These are phyloP conservation scores for Paralagenidium karlingii DNA, from an alignment of 352 stramenopile species.

Conservation along the genomic window DNA sequence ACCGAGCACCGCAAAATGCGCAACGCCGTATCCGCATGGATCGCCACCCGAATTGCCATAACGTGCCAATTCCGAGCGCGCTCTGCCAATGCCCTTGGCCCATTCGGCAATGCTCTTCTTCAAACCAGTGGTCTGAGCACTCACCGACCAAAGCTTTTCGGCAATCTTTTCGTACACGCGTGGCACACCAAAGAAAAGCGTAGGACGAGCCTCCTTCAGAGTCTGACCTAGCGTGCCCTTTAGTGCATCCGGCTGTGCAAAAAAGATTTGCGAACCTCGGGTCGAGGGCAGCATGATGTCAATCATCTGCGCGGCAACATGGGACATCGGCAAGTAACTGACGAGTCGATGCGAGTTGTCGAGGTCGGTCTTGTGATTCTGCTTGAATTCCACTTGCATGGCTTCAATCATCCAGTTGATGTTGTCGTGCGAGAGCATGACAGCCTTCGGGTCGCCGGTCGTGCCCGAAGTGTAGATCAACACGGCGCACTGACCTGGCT, in stretches of 20 bases:
- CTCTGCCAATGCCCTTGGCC: constrained; percentile 80
- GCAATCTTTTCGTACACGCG: constrained; percentile 90
- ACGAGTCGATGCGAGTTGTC: constrained; percentile 61
- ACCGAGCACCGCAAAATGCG: constrained; percentile 74
- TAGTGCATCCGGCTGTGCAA: constrained; percentile 82
- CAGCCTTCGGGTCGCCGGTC: constrained; percentile 91
- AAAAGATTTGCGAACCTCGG: constrained; percentile 64
- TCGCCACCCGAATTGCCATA: constrained; percentile 73
- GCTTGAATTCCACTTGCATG: constrained; percentile 48
- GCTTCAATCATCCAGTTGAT: constrained; percentile 73
- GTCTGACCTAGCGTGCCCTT: constrained; percentile 80
- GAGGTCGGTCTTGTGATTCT: constrained; percentile 39
- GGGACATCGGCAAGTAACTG: constrained; percentile 83
- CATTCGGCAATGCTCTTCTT: constrained; percentile 87
- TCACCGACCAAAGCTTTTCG: constrained; percentile 83
- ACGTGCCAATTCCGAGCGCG: constrained; percentile 72
- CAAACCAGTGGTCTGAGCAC: constrained; percentile 74
- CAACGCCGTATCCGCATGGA: constrained; percentile 84
- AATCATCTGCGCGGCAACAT: constrained; percentile 81
- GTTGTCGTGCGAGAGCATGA: constrained; percentile 96
- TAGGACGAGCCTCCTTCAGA: constrained; percentile 78
- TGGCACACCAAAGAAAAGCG: constrained; percentile 85
- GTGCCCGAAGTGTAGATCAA: constrained; percentile 94
- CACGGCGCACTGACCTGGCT: constrained; percentile 78
- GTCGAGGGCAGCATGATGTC: constrained; percentile 75